Percentiles rank a stretch among this genome's conserved stretches.
These are phyloP conservation scores for Mediolabrus comicus DNA, from an alignment of 108 stramenopile species.

Conservation along the genomic window DNA sequence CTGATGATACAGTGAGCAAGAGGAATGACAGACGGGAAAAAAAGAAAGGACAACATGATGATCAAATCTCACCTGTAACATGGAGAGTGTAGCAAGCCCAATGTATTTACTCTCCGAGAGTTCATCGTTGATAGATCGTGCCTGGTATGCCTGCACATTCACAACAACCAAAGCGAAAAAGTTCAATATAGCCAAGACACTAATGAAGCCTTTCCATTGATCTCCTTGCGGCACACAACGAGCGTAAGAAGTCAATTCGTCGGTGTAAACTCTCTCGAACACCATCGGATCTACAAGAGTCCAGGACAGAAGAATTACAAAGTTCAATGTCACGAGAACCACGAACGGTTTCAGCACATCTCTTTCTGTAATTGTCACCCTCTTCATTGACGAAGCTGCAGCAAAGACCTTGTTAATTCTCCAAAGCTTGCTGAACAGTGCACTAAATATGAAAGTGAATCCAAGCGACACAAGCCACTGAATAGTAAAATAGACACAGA, in stretches of 20 bases:
- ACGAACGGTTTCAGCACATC: background rate
- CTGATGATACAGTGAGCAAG: too few relatives aligned
- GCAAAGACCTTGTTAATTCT: constrained; percentile 31
- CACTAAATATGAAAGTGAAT: constrained; percentile 42
- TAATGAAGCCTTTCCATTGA: constrained; percentile 9
- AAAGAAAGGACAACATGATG: too few relatives aligned
- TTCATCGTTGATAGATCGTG: constrained; percentile 43
- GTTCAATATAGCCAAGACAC: constrained; percentile 20
- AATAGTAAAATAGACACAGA: background rate
- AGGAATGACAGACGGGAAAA: too few relatives aligned
- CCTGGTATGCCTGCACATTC: constrained; percentile 43
- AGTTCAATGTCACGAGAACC: background rate
- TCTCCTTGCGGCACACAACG: background rate
- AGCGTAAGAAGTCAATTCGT: background rate
- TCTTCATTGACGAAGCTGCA: background rate
- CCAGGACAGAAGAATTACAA: background rate
- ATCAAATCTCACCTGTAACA: too few relatives aligned
- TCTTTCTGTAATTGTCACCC: background rate
- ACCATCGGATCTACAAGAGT: background rate
- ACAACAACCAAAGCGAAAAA: constrained; percentile 25
- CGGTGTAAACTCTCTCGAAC: background rate
- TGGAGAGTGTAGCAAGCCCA: constrained; percentile 37
- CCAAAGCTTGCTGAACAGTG: constrained; percentile 62
- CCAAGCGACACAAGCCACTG: constrained; percentile 45
- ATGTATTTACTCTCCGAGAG: constrained; percentile 47